Evolutionary conservation across 768 basidiomycete species (phyloP), one percentile per base, ranked within the genome.

Genomic region (Lepiota venenata): DNA sequence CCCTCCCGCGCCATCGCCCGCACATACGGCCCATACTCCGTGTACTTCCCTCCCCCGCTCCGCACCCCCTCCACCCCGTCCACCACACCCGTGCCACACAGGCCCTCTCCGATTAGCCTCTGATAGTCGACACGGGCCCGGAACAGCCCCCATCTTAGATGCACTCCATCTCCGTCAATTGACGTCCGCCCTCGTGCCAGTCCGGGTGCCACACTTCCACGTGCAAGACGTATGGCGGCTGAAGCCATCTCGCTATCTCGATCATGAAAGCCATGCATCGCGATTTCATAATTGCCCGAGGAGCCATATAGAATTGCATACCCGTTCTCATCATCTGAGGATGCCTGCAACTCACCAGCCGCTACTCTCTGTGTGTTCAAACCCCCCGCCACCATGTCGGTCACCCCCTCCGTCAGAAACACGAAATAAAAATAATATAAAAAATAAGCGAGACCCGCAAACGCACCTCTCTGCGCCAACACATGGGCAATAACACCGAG

Each of bases 21-120:
- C 82, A 92, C 71, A 69, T 77, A 80, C 29, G 92, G 87, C 60
- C 81, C 70, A 68, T 91, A 88, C 45, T 95, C 89, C 63, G 85
- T 65, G 61, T 80, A 77, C 55, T 87, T 9, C 10, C 45, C 38
- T 47, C 25, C 45, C 9, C 37, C 16, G 14, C 16, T 27, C 36
- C 20, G 2, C 16, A 40, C 47, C 40, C 46, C 18, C 16, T 6
- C 39, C 11, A 2, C 10, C 32, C 2, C 32, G 32, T 32, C 27
- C 15, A 47, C n/a, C 16, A 18, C 46, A 36, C 46, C 46, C 18
- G 32, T 47, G n/a, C 35, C 32, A 16, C 46, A 32, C 45, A 47
- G 25, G 32, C 11, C n/a, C 55, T 69, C 65, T 51, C 72, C 69
- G 56, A 80, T 74, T 63, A 67, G 64, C 50, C 63, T 56, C 62